Evolutionary conservation across 495 filamentous ascomycete genomes (phyloP).

Genomic region (Xylaria venustula): DNA sequence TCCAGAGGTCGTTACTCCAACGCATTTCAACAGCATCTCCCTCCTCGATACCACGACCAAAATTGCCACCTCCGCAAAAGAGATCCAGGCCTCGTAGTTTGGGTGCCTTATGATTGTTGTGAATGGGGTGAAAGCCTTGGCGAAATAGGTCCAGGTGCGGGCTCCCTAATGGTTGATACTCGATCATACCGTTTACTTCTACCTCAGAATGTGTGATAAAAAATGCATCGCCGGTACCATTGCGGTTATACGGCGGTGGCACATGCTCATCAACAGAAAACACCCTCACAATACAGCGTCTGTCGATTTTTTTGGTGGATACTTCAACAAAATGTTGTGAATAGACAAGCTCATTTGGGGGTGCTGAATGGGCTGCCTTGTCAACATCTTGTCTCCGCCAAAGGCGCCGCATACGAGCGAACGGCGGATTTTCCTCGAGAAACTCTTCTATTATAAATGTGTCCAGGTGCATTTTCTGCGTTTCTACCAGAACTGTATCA

Average conservation of each 20-base stretch:
- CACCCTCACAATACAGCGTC: conserved; percentile 59
- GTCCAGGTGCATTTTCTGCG: conserved; percentile 39
- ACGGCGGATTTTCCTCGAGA: conserved; percentile 30
- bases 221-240: conserved; percentile 63
- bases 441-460: conserved; percentile 53
- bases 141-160: conserved; percentile 37
- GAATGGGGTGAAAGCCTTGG: conserved; percentile 55
- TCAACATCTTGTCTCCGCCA: conserved; percentile 43
- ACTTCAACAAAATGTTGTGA: conserved; percentile 46
- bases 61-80: conserved; percentile 72
- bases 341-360: conserved; percentile 67
- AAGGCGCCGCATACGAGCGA: conserved; percentile 46
- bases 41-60: conserved; percentile 73
- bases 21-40: conserved; percentile 60
- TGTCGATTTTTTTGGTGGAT: conserved; percentile 38
- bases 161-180: conserved; percentile 25
- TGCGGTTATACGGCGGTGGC: conserved; percentile 60
- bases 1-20: conserved; percentile 64
- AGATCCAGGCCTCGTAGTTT: conserved; percentile 61
- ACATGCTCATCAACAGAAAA: conserved; percentile 45
- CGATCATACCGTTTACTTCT: not conserved
- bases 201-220: conserved; percentile 50
- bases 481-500: conserved; percentile 53
- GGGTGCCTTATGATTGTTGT: not conserved
- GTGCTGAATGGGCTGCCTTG: conserved; percentile 27